A percentile compares a stretch with the other conserved stretches of the same genome.
Evolutionary conservation across 2,329 filamentous ascomycete species (phyloP).

Genomic region (Ustilaginoidea virens): DNA sequence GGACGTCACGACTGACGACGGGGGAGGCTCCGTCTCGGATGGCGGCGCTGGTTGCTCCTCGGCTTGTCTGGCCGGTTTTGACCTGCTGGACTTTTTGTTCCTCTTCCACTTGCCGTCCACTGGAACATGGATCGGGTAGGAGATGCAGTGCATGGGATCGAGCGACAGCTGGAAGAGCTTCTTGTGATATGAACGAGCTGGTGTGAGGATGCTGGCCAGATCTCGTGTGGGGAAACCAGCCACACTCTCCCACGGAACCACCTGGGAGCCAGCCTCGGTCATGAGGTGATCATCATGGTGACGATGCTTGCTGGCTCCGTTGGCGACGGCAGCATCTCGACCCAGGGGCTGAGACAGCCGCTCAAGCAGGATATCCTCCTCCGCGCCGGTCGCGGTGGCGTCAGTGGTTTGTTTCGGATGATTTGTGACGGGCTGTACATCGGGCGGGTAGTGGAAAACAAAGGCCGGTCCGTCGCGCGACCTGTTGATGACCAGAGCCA

Average conservation of each 20-base stretch:
- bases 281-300: constrained; percentile 40
- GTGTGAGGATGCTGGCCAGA: constrained; percentile 66
- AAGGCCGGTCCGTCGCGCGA: constrained; percentile 67
- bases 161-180: constrained; percentile 68
- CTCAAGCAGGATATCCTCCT: constrained; percentile 36
- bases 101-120: constrained; percentile 68
- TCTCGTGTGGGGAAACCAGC: constrained; percentile 62
- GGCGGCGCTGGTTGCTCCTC: constrained; percentile 14
- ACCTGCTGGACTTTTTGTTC: constrained; percentile 35
- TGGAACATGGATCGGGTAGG: constrained; percentile 69
- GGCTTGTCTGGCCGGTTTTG: constrained; percentile 17
- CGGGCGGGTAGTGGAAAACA: constrained; percentile 78
- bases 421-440: constrained; percentile 23
- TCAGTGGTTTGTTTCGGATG: constrained; percentile 17
- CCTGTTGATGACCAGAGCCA: constrained; percentile 59
- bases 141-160: constrained; percentile 65
- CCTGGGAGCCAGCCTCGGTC: constrained; percentile 38
- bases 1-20: constrained; percentile 9
- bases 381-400: constrained; percentile 5
- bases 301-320: constrained; percentile 28
- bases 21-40: constrained; percentile 14
- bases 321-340: constrained; percentile 16
- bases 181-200: constrained; percentile 63
- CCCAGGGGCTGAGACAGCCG: constrained; percentile 24
- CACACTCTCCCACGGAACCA: constrained; percentile 56